A percentile compares a stretch with the other conserved stretches of the same genome.
phyloP scores from a whole-genome alignment of 257 asterid genomes.

The Solanum gracilifrons region DNA sequence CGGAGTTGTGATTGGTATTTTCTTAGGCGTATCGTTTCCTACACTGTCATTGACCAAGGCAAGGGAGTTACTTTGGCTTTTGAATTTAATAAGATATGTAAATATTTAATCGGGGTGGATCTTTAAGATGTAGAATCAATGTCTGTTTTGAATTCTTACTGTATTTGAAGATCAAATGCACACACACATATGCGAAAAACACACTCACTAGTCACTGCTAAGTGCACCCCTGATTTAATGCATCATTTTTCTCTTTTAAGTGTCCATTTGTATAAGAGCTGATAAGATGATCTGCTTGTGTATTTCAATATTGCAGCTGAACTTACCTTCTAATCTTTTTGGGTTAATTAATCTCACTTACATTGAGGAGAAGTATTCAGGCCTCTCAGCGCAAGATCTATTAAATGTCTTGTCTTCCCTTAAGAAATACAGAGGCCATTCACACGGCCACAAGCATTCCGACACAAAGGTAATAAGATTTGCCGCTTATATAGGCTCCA shows the following conservation, averaged over 20 bases:
- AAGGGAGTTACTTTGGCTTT: constrained; percentile 5
- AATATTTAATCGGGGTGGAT: not conserved
- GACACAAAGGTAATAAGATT: constrained; percentile 33
- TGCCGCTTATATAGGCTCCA: not conserved
- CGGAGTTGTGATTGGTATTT: constrained; percentile 71
- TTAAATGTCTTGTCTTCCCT: constrained; percentile 68
- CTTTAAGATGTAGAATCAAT: not conserved
- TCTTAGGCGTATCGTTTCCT: constrained; percentile 79
- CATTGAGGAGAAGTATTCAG: constrained; percentile 72
- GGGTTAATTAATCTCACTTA: constrained; percentile 52
- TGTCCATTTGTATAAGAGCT: not conserved
- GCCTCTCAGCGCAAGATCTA: constrained; percentile 70
- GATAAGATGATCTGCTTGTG: not conserved
- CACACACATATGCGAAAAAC: not conserved
- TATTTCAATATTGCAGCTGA: constrained; percentile 29
- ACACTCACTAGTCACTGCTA: not conserved
- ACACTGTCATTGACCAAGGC: constrained; percentile 59
- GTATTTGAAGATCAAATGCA: not conserved
- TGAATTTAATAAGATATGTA: not conserved
- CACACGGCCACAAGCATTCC: constrained; percentile 23
- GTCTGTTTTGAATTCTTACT: not conserved
- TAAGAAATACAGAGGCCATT: constrained; percentile 31
- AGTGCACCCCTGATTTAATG: not conserved
- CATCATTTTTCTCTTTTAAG: not conserved
- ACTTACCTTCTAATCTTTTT: constrained; percentile 39